Percentiles rank a stretch among this genome's conserved stretches.
Evolutionary conservation across 2,329 filamentous ascomycete genomes (phyloP).

Genomic region (Penicillium concentricum): DNA sequence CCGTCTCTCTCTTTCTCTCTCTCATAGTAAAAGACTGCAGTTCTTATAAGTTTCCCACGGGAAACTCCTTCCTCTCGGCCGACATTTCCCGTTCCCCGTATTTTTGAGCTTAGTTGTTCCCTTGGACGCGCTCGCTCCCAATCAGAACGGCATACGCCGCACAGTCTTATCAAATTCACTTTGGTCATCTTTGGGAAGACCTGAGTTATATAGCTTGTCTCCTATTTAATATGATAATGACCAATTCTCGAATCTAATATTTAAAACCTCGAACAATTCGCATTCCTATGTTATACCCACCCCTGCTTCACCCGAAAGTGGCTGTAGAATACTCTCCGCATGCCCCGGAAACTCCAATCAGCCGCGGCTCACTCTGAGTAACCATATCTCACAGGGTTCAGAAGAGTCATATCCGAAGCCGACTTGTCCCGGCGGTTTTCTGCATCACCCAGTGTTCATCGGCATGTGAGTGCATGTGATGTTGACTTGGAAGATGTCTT

Average conservation of each 20-base stretch:
- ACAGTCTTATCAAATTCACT: conserved; percentile 8
- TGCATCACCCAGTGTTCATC: not conserved
- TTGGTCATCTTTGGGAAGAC: conserved; percentile 9
- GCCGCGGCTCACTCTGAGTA: conserved; percentile 16
- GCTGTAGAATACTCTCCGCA: conserved; percentile 4
- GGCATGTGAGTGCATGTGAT: conserved; percentile 20
- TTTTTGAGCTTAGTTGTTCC: not conserved
- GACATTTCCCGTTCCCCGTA: conserved; percentile 18
- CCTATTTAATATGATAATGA: conserved; percentile 3
- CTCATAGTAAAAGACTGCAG: not conserved
- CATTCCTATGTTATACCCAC: not conserved
- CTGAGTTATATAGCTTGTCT: conserved; percentile 15
- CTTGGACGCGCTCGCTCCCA: not conserved
- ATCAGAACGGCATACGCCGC: conserved; percentile 20
- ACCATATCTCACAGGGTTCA: not conserved
- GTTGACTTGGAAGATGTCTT: not conserved
- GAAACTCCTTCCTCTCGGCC: conserved; percentile 27
- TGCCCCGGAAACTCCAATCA: conserved; percentile 15
- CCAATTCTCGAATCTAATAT: conserved; percentile 8
- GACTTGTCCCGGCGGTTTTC: conserved; percentile 15
- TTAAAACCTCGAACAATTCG: not conserved
- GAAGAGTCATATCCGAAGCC: conserved; percentile 5
- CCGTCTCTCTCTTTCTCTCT: not conserved
- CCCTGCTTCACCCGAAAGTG: conserved; percentile 11
- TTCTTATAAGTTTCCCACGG: conserved; percentile 20